Evolutionary conservation across 371 early-diverging fungal genomes (phyloP), one percentile per base, ranked within the genome.

Genomic region (Mucor racemosus): DNA sequence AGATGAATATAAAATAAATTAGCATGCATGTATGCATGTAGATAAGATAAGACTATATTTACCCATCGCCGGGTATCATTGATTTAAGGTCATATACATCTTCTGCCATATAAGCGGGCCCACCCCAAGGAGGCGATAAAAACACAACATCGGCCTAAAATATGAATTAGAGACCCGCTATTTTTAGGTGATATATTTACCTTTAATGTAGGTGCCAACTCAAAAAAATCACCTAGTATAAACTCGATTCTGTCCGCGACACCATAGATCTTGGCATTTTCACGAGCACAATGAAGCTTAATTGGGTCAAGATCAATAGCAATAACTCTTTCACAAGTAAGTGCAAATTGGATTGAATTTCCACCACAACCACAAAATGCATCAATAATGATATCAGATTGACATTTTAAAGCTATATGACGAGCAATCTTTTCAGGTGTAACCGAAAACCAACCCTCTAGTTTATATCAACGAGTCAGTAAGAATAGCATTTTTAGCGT

Each of bases 351-450:
- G 60, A 98, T 97, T 8, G 97, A 71, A 74, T 99, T 98, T 4
- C 98, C 98, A 21, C 99, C 99, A 15, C 92, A 94, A 0, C 99
- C 99, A 75, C 96, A 95, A 71, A 95, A 97, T 2, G 94, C 97
- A 68, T 98, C 98, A 57, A 99, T 85, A 13, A 97, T 85, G 31
- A 90, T 74, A 64, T 89, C 82, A 34, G 88, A 79, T 14, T 81
- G 75, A 62, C 89, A 92, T 44, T 96, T 87, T 53, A 81, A 65
- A 0, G 98, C 97, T 19, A 94, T 91, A 71, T 97, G 92, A 13
- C 72, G 62, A 4, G 97, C 97, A 53, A 99, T 91, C 48, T 79
- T 75, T 66, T 99, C 99, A 0, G 98, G 98, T 0, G 98, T 99
- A 0, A 97, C 97, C 0, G 97, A 97, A 78, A 90, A 99, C 99